phyloP scores from a whole-genome alignment of 768 basidiomycete species.

The Antrodiella citrinella region DNA sequence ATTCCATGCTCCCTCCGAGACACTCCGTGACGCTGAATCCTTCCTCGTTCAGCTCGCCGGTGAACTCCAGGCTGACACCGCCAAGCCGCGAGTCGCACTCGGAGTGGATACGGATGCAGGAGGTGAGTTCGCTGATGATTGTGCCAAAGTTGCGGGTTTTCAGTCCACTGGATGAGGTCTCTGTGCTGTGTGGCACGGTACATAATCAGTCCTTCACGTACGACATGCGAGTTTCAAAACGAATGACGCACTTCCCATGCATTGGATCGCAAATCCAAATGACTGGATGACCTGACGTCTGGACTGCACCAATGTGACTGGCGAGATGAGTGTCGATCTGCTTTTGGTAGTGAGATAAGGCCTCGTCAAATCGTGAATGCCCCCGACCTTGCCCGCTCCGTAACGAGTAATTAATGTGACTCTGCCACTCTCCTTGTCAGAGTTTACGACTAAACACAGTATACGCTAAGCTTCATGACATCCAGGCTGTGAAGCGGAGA shows the following conservation, averaged over 20 bases:
- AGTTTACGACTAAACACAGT: slow-evolving; percentile 92
- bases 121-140: slow-evolving; percentile 81
- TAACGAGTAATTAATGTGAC: slow-evolving; percentile 92
- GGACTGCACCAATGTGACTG: slow-evolving; percentile 75
- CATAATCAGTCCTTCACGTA: too few relatives aligned
- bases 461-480: too few relatives aligned
- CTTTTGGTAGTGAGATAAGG: too few relatives aligned
- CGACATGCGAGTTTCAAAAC: too few relatives aligned
- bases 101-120: slow-evolving; percentile 76
- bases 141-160: slow-evolving; percentile 89
- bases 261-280: slow-evolving; percentile 97
- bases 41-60: slow-evolving; percentile 83
- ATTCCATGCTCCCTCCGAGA: slow-evolving; percentile 92
- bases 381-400: slow-evolving; percentile 82
- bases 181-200: slow-evolving; percentile 54
- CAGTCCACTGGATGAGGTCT: slow-evolving; percentile 68
- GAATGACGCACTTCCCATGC: slow-evolving; percentile 95
- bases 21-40: slow-evolving; percentile 97
- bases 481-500: too few relatives aligned
- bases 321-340: slow-evolving; percentile 70
- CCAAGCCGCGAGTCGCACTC: slow-evolving; percentile 67
- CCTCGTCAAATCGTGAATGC: too few relatives aligned
- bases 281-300: slow-evolving; percentile 75
- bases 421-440: slow-evolving; percentile 70
- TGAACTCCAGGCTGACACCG: slow-evolving; percentile 56